A percentile compares a stretch with the other conserved stretches of the same genome.
phyloP scores from a whole-genome alignment of 352 stramenopile genomes.

The Aphanomyces cochlioides region DNA sequence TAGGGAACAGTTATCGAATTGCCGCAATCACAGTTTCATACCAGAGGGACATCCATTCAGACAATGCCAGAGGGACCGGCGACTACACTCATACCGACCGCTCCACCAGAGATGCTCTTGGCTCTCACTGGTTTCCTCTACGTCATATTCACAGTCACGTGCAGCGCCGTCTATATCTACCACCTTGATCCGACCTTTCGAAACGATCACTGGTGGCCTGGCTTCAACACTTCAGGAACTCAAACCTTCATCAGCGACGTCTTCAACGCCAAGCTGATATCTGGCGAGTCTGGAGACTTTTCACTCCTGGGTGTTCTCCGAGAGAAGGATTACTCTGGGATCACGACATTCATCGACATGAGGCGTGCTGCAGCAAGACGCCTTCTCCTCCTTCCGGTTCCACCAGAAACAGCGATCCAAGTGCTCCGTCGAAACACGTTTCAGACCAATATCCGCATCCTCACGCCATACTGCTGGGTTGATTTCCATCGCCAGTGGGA shows the following conservation, averaged over 20 bases:
- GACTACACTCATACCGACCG: too few species aligned
- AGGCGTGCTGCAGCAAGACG: background rate
- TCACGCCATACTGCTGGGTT: constrained; percentile 17
- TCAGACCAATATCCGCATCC: background rate
- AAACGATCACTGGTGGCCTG: constrained; percentile 24
- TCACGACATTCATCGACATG: constrained; percentile 11
- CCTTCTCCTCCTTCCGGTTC: background rate
- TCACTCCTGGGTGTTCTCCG: background rate
- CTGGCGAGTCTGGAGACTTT: background rate
- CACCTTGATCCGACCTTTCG: background rate
- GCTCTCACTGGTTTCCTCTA: too few species aligned
- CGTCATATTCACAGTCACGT: background rate
- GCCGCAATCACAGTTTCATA: too few species aligned
- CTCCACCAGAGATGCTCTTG: too few species aligned
- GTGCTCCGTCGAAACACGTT: background rate
- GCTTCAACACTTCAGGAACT: background rate
- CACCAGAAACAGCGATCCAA: background rate
- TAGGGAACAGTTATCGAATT: too few species aligned
- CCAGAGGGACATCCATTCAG: too few species aligned
- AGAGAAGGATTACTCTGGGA: background rate
- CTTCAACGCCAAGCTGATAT: background rate
- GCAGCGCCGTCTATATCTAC: background rate
- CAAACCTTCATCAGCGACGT: constrained; percentile 27
- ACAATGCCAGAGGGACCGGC: too few species aligned
- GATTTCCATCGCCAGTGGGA: constrained; percentile 15